Evolutionary conservation across 2,329 filamentous ascomycete genomes (phyloP).

Genomic region (Cadophora sp.): DNA sequence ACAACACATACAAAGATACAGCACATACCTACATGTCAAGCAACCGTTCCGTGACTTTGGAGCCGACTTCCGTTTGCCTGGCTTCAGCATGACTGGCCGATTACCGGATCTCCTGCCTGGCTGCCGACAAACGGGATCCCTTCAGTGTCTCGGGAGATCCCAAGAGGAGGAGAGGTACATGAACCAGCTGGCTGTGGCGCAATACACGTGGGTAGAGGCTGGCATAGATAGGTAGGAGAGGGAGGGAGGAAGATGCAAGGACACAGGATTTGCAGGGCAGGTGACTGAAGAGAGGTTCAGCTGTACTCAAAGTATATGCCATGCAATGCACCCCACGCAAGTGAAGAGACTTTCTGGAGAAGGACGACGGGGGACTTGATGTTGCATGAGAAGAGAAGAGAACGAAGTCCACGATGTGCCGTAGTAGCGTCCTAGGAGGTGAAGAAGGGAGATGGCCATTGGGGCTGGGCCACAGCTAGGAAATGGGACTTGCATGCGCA

Average conservation of each 20-base stretch:
- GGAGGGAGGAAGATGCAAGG: not conserved
- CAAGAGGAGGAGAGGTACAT: constrained; percentile 7
- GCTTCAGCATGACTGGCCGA: constrained; percentile 1
- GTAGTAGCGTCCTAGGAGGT: no score
- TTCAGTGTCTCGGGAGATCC: not conserved
- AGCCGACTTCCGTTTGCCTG: constrained; percentile 24
- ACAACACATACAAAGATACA: not conserved
- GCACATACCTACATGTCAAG: constrained; percentile 32
- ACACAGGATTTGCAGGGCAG: not conserved
- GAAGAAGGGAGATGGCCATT: no score
- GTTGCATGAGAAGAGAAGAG: constrained; percentile 9
- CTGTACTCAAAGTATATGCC: not conserved
- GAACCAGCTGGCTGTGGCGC: not conserved
- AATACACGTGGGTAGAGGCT: not conserved
- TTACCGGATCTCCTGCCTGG: not conserved
- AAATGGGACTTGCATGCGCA: no score
- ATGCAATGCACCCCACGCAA: constrained; percentile 2
- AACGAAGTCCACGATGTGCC: not conserved
- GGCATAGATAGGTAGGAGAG: constrained; percentile 1
- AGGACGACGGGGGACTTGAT: not conserved
- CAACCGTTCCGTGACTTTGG: constrained; percentile 31
- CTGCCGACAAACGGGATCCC: not conserved
- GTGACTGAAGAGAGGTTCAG: not conserved
- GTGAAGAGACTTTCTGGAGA: constrained; percentile 1
- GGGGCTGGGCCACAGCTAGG: no score